These are phyloP conservation scores for Sicyos edulis DNA, from an alignment of 306 rosid genomes.

Conservation along the genomic window DNA sequence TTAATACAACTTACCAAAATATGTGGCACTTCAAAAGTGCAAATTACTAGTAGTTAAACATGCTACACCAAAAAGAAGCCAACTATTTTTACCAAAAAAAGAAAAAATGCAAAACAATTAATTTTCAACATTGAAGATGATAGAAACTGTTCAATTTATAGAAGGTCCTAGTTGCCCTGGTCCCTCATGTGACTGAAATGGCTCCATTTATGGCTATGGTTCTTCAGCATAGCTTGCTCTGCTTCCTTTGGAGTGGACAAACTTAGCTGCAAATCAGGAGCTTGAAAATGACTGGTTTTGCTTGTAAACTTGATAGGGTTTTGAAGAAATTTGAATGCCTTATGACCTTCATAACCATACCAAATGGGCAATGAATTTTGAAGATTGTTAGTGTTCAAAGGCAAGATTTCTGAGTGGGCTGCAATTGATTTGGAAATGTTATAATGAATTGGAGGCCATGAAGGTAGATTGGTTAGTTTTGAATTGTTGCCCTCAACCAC, in stretches of 20 bases:
- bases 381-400: no score
- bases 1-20: no score
- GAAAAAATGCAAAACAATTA: no score
- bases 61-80: not conserved
- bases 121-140: not conserved
- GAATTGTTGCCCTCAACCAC: not conserved
- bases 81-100: not conserved
- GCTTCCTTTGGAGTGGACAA: slow-evolving; percentile 11
- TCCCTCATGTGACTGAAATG: not conserved
- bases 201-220: slow-evolving; percentile 2
- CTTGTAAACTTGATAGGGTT: not conserved
- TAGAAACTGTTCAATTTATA: no score
- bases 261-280: slow-evolving; percentile 14
- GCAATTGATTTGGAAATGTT: not conserved
- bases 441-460: not conserved
- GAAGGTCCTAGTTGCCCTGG: no score
- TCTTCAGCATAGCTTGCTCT: not conserved
- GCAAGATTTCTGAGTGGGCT: no score
- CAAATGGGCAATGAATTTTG: not conserved
- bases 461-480: not conserved
- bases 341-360: not conserved
- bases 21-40: not conserved
- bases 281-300: not conserved
- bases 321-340: not conserved
- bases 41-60: not conserved